Evolutionary conservation across 805 yeast genomes (phyloP), one percentile per base, ranked within the genome.

Genomic region (Phaffomyces thermotolerans): DNA sequence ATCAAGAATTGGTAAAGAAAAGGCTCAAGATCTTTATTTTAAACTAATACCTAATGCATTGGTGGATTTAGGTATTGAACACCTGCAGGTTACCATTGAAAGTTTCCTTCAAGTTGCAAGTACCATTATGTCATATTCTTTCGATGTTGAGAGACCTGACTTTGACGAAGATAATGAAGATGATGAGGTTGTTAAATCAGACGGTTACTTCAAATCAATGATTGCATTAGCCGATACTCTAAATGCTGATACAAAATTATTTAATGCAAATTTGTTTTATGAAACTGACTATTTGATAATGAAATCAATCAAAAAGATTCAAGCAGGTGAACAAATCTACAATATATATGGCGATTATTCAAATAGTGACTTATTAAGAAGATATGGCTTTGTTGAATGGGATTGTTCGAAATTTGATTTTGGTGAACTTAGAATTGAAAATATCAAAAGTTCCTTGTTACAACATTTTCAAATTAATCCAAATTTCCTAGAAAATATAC

Each of bases 341-440:
- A 91, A 91, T 63, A 83, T 88, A 0, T 91, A 93, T 60, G 95
- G 96, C 1, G 93, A 89, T 37, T 80, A 85, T 51, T 93, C 97
- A 32, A 91, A 90, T 60, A 69, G 91, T n/a, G 98, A 93, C 56
- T 72, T 93, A 29, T 67, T 93, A 43, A 75, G 99, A 55, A 74
- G 95, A 45, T 91, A 91, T 53, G 99, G 99, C 0, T 91, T 86
- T 55, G 93, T 88, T 23, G 96, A 90, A 63, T 60, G 66, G 48
- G 71, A 69, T 18, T 86, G 87, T 0, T 83, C 93, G 2, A 76
- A 74, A 38, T 77, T 69, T 58, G 98, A 91, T 60, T 83, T 85
- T 54, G 96, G 82, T 8, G 98, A 91, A 61, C 53, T 91, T 4
- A 69, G 79, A 2, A 51, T 81, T 23, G 51, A 56, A 0, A 56